Evolutionary conservation across 2,329 filamentous ascomycete species (phyloP), one percentile per base, ranked within the genome.

Genomic region (Claviceps maximensis): DNA sequence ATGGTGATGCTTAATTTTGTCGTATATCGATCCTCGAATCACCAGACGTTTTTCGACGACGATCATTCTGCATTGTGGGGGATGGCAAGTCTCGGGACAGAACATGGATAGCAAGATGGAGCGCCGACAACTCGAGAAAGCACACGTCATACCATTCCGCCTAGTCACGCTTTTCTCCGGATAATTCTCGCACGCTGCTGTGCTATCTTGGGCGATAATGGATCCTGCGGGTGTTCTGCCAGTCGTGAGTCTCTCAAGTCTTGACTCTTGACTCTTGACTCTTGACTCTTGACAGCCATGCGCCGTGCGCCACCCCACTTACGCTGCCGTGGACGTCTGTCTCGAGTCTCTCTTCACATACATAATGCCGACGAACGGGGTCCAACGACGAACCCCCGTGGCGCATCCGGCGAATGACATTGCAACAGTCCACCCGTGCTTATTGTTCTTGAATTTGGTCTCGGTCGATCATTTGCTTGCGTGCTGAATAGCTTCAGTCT

Each of bases 381-480:
- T 61, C 57, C 58, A 61, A 55, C 58, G 49, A 50, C 57, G 58
- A 58, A 54, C 59, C 60, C 65, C 57, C 65, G 65, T 67, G 65
- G 58, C 60, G 54, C 55, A 59, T 54, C 54, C 57, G 56, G 50
- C 52, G 53, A 52, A 52, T 50, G 65, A 29, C 38, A 53, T 49
- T 53, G 55, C 54, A 63, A 63, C 15, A 29, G 8, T 19, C 40
- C 27, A 12, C 17, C 45, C 17, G 15, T 29, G 58, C 55, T 59
- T 59, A 58, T 52, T 59, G 59, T 52, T 59, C 42, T 36, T 49
- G 19, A 33, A 41, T 41, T 27, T 36, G 52, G 36, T 54, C 47
- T 31, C 31, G 49, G 46, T 52, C 53, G 25, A 53, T 61, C 60
- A 58, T 62, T 56, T 57, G 51, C 23, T 25, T 25, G 5, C 27